Base-by-base conservation (phyloP, 225 moss, liverwort and hornwort genomes). In the Thuidium tamariscinum region DNA sequence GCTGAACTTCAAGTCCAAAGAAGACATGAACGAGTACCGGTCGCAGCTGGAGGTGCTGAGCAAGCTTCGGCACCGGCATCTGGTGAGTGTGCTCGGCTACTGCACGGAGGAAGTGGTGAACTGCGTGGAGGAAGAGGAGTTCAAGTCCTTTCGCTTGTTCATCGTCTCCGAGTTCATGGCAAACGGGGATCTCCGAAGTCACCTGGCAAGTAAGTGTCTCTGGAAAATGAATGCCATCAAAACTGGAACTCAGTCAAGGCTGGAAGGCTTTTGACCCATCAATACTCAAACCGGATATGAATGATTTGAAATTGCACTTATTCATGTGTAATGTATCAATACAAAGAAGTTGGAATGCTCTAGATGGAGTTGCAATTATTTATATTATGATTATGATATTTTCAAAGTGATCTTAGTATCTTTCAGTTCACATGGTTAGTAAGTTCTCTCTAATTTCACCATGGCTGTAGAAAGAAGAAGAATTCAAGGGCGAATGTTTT, bases 161-260 rank as follows among this genome's bases (percentile, higher is more conserved):
- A 94, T 99, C 73, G 98, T 99, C 27, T 94, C 96, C 37, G 98
- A 99, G 49, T 96, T 94, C 69, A 92, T 99, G 61, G 93, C 89
- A 51, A 93, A 96, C 41, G 95, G 97, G 39, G 92, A 92, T 69
- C 95, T 99, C 37, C 95, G 97, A 20, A 95, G 89, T 79, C 97
- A 94, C 74, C 89, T 99, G 54, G 88, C 92, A n/a, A 94, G 98
- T 96, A 90, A 87, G 84, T 80, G 63, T 37, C 63, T 36, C 75
- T 15, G 74, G n/a, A n/a, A 71, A 27, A 74, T 75, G 74, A 74
- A 52, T 13, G 9, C 21, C 52, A 22, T 49, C 19, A 73, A 6
- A 30, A 48, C 72, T 48, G 27, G 27, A 71, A 27, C 3, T 13
- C 39, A 37, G 21, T 37, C 37, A 67, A 67, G 37, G 22, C 21